Base-by-base conservation (phyloP, 306 rosid genomes). In the Cajanus cajan region DNA sequence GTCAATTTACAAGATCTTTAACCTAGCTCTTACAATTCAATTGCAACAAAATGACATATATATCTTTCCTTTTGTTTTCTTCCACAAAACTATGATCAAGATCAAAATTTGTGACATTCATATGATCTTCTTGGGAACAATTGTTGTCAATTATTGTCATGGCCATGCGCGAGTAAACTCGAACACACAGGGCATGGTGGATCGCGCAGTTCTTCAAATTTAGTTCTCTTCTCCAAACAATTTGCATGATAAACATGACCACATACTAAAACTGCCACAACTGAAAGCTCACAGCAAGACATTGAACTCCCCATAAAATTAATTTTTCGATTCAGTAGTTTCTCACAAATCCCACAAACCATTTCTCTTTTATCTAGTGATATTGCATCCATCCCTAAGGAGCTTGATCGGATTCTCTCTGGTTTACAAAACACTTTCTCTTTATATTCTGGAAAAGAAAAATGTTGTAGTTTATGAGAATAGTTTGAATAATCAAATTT, bases 201-300 rank as follows among this genome's bases (percentile, higher is more conserved):
- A 51, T 96, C 93, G 0, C 87, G 89, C 50, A 74, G 80, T 72
- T 91, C 93, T 77, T 90, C 92, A 8, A 59, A 34, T 40, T 72
- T 55, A 15, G 93, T 91, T 80, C 78, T 83, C 77, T 84, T 87
- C 84, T 96, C 99, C 80, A 96, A 88, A 82, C 99, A 96, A 19
- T 90, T 97, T 0, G 93, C 91, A 68, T 96, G 99, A 82, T 85
- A 96, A 78, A 84, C 85, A 73, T 96, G 99, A 65, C 98, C 98
- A 7, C 99, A 96, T 24, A 82, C 93, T 78, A 96, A 83, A 55
- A 93, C 93, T 18, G 97, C 97, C 79, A 89, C 98, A 15, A 83
- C 89, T 8, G 92, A 87, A 33, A 85, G 93, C 68, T 93, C 96
- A 4, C 71, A 58, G 16, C 89, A 83, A 65, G 94, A 78, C 19